Conservation (phyloP, 345 rosid species). For the Eucalyptus pauciflora region DNA sequence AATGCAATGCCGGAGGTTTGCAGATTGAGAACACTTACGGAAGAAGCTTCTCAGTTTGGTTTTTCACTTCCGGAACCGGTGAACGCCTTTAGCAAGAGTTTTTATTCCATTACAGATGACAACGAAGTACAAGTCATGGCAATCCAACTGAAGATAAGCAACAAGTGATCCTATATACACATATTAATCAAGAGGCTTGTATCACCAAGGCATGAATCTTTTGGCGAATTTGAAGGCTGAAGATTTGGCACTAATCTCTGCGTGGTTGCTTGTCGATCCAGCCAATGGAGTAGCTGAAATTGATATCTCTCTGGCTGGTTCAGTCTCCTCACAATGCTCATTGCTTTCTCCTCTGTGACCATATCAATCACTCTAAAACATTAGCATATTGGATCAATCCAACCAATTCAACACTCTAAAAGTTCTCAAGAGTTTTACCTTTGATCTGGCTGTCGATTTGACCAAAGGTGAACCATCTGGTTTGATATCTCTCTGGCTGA, state of each 20-base stretch:
- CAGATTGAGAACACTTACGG: neutral
- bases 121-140: neutral
- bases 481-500: neutral
- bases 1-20: neutral
- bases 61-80: neutral
- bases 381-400: neutral
- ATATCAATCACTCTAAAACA: neutral
- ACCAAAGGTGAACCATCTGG: neutral
- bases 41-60: neutral
- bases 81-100: neutral
- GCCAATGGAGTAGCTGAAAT: neutral
- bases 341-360: neutral
- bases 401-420: neutral
- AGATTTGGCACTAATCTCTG: neutral
- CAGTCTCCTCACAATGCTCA: neutral
- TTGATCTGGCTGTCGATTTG: neutral
- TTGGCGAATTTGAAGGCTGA: neutral
- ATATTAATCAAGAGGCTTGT: neutral
- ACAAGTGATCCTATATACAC: neutral
- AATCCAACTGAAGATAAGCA: neutral
- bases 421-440: neutral
- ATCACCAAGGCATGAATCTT: too few species aligned
- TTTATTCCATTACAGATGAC: neutral
- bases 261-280: neutral
- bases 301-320: neutral